These are phyloP conservation scores for Gomphus bonarii DNA, from an alignment of 1,284 basidiomycete species.

Conservation along the genomic window DNA sequence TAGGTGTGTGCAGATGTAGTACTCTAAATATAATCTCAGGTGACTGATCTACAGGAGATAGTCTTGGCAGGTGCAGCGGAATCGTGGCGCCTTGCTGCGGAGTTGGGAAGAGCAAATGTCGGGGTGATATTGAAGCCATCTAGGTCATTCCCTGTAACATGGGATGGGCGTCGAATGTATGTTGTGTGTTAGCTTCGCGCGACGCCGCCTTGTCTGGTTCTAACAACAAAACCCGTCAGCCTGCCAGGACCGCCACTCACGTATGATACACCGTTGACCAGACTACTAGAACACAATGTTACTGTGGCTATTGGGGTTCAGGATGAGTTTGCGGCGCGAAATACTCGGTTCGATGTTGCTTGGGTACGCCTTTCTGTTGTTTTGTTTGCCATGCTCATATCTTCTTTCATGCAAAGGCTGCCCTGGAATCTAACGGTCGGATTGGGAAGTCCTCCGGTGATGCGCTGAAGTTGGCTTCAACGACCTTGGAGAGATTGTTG, in stretches of 20 bases:
- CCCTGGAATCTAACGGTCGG: constrained; percentile 31
- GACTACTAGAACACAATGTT: constrained; percentile 29
- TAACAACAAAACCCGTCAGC: constrained; percentile 15
- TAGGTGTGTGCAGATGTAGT: constrained; percentile 24
- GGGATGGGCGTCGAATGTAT: constrained; percentile 60
- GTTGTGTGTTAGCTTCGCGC: neutral
- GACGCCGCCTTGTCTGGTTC: neutral
- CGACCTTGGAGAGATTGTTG: constrained; percentile 56
- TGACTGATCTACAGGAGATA: constrained; percentile 11
- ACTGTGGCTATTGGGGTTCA: constrained; percentile 34
- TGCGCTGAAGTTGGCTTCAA: constrained; percentile 49
- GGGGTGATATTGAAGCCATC: constrained; percentile 61
- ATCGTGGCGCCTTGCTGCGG: constrained; percentile 62
- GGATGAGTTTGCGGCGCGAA: constrained; percentile 30
- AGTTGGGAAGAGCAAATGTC: constrained; percentile 58
- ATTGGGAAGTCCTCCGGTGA: constrained; percentile 33
- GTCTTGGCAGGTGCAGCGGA: constrained; percentile 66
- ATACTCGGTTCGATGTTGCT: constrained; percentile 37
- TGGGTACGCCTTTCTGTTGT: constrained; percentile 23
- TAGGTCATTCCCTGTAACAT: constrained; percentile 51
- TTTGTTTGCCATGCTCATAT: neutral
- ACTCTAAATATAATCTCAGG: neutral
- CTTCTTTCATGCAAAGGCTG: constrained; percentile 14
- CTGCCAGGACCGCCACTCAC: constrained; percentile 36
- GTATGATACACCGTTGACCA: constrained; percentile 26